Evolutionary conservation across 1,139 yeast genomes (phyloP).

Genomic region (Spathaspora jeffriesii): DNA sequence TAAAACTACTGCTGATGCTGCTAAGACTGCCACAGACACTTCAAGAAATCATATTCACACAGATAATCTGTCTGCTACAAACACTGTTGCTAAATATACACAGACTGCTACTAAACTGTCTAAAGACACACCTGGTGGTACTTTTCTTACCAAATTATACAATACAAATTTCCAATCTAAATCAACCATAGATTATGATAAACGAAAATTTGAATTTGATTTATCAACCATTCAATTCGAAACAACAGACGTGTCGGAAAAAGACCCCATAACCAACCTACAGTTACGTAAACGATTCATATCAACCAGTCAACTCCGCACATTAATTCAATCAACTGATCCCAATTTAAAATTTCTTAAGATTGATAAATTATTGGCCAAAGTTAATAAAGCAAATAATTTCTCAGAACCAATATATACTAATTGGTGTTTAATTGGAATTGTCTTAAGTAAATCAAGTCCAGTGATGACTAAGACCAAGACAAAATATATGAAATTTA

Average conservation of each 20-base stretch:
- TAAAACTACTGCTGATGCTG: not conserved
- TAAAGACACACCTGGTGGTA: no score
- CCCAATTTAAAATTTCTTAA: constrained; percentile 52
- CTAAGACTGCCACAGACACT: not conserved
- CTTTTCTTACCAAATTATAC: constrained; percentile 17
- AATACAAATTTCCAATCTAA: constrained; percentile 8
- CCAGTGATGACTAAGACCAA: constrained; percentile 32
- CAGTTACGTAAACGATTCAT: constrained; percentile 44
- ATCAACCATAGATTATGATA: constrained; percentile 18
- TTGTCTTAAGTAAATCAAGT: constrained; percentile 58
- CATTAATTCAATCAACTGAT: constrained; percentile 11
- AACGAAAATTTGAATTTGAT: constrained; percentile 23
- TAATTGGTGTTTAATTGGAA: constrained; percentile 78
- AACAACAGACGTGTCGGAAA: constrained; percentile 16
- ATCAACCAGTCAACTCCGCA: constrained; percentile 25
- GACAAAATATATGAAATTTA: constrained; percentile 59
- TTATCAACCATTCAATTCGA: constrained; percentile 8
- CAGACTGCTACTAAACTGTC: constrained; percentile 5
- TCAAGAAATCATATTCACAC: constrained; percentile 1
- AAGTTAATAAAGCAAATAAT: constrained; percentile 61
- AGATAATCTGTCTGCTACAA: not conserved
- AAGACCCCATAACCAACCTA: constrained; percentile 18
- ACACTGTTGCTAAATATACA: not conserved
- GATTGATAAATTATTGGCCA: constrained; percentile 59
- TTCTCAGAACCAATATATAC: constrained; percentile 68